Evolutionary conservation across 257 asterid species (phyloP), one percentile per base, ranked within the genome.

Genomic region (Rhazya stricta): DNA sequence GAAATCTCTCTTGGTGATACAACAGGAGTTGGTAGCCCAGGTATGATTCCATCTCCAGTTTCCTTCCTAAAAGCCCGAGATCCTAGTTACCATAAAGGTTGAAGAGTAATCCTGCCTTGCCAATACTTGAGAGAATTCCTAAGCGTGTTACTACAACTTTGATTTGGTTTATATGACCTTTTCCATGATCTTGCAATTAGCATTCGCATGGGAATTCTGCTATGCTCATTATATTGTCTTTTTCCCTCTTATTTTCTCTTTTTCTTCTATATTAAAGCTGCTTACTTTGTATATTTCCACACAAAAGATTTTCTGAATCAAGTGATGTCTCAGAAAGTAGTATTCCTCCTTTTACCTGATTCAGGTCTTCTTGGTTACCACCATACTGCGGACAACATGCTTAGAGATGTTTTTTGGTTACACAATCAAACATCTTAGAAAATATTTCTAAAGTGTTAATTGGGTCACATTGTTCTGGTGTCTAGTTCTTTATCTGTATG

Each of bases 1-100:
- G 97, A 94, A 84, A 91, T 94, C 76, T 94, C 97, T 43, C 96
- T 94, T 63, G 98, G 91, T 43, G 97, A 94, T 84, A 91, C 98
- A 65, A 83, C 86, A n/a, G 97, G 97, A 78, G 89, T 89, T 68
- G 98, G 91, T 58, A 94, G 97, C 78, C 97, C 97, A 41, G 96
- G 98, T 91, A 86, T 65, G 25, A 46, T 69, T 69, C 39, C 34
- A 4, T 46, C 56, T 63, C 68, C 19, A 39, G 51, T 61, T 11
- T 23, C 6, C 10, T 15, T 30, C 15, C 9, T 6, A 29, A 78
- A 42, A 30, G 16, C 73, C 75, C 32, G 15, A 34, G 66, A 51
- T 67, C 42, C 21, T 62, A 63, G 12, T 60, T 69, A 48, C 54
- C 2, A 5, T 63, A 16, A 19, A 62, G 39, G 6, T 69, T 69